phyloP scores from a whole-genome alignment of 257 asterid species.

The Solanum arcanum region DNA sequence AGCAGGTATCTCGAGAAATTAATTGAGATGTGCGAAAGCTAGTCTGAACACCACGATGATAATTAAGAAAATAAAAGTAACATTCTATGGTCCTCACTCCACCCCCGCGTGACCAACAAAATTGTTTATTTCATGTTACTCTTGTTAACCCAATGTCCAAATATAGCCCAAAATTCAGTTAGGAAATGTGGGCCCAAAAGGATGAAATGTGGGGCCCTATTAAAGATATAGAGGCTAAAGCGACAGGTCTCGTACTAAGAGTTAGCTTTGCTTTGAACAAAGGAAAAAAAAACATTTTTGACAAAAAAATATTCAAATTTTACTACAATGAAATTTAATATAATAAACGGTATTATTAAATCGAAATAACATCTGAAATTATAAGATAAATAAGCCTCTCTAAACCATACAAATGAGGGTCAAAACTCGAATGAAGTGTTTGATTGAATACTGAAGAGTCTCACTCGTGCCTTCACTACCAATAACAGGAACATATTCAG shows the following conservation, averaged over 20 bases:
- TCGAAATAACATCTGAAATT: neutral
- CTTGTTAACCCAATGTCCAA: neutral
- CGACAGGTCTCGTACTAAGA: neutral
- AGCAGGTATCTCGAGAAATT: accelerated
- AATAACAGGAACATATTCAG: neutral
- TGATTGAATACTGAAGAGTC: too few relatives aligned
- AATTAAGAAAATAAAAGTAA: too few relatives aligned
- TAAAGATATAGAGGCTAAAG: neutral
- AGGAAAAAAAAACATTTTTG: neutral
- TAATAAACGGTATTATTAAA: neutral
- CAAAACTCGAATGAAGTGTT: neutral
- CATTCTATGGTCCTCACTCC: neutral
- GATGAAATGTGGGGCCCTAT: neutral
- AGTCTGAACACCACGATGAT: too few relatives aligned
- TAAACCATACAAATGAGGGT: neutral
- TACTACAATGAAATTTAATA: neutral
- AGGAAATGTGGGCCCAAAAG: neutral
- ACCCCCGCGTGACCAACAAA: neutral
- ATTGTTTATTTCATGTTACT: neutral
- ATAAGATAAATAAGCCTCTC: neutral
- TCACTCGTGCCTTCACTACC: neutral
- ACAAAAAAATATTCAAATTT: neutral
- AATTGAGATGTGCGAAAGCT: too few relatives aligned
- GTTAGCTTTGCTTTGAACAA: neutral
- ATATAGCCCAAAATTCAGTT: neutral